phyloP scores from a whole-genome alignment of 371 early-diverging fungal genomes.

The Circinella minor region DNA sequence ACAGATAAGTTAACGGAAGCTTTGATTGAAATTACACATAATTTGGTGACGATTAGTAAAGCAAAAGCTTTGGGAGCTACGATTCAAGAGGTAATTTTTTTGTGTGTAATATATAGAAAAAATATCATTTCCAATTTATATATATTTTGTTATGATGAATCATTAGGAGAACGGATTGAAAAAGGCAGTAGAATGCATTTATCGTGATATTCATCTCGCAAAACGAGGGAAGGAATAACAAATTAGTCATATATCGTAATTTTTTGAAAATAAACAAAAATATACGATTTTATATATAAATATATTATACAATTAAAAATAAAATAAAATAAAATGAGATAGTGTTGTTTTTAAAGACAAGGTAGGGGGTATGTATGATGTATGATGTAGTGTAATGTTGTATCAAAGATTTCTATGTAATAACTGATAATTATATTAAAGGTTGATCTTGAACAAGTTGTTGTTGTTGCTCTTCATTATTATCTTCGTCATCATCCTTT shows the following conservation, averaged over 20 bases:
- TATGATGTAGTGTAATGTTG: too few species aligned
- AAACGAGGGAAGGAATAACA: slow-evolving; percentile 25
- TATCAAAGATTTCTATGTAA: too few species aligned
- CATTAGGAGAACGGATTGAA: slow-evolving; percentile 66
- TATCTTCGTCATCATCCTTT: slow-evolving; percentile 20
- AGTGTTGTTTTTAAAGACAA: too few species aligned
- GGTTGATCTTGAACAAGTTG: background rate
- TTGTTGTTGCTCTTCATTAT: slow-evolving; percentile 5
- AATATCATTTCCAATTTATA: background rate
- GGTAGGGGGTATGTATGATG: background rate
- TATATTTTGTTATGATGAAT: background rate
- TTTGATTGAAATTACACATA: slow-evolving; percentile 60
- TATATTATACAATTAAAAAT: too few species aligned
- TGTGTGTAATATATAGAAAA: too few species aligned
- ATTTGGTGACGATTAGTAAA: slow-evolving; percentile 61
- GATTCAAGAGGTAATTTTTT: slow-evolving; percentile 44
- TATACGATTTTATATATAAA: too few species aligned
- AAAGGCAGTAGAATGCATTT: slow-evolving; percentile 64
- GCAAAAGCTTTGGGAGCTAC: slow-evolving; percentile 61
- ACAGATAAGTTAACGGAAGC: slow-evolving; percentile 57
- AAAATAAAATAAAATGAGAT: too few species aligned
- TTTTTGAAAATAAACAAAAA: background rate
- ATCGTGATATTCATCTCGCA: slow-evolving; percentile 61
- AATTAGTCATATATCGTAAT: background rate
- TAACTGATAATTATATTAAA: background rate